These are phyloP conservation scores for Chenopodium quinoa DNA, from an alignment of 148 eudicot genomes.

Conservation along the genomic window DNA sequence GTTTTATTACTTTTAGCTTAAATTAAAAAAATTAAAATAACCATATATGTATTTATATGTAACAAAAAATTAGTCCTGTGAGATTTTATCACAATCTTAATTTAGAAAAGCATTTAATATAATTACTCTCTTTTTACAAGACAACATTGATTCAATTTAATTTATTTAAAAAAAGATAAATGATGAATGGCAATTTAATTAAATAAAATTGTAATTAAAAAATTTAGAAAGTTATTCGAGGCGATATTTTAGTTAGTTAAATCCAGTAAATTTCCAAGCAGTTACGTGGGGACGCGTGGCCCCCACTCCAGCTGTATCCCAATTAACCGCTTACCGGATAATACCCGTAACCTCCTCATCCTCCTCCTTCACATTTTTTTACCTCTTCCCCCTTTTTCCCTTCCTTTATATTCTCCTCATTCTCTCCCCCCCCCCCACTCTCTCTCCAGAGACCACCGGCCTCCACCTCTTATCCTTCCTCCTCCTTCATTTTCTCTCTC, in stretches of 20 bases:
- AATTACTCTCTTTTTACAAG: too few relatives aligned
- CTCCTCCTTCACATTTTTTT: not conserved
- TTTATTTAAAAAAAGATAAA: too few relatives aligned
- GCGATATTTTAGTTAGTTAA: constrained; percentile 13
- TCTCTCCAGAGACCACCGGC: not conserved
- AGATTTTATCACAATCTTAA: too few relatives aligned
- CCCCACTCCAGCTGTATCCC: constrained; percentile 33
- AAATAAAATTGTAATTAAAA: too few relatives aligned
- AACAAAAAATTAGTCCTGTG: too few relatives aligned
- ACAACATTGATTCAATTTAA: too few relatives aligned
- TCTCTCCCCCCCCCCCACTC: not conserved
- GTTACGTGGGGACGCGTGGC: constrained; percentile 28
- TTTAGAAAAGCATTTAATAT: too few relatives aligned
- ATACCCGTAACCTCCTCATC: constrained; percentile 5
- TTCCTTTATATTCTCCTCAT: constrained; percentile 24
- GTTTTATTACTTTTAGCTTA: too few relatives aligned
- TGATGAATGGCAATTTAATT: too few relatives aligned
- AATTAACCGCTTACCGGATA: constrained; percentile 29
- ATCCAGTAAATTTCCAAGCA: constrained; percentile 18
- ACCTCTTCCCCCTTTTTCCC: not conserved
- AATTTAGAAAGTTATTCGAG: too few relatives aligned
- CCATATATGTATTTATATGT: too few relatives aligned
- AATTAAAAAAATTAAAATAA: too few relatives aligned
- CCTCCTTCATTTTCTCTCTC: not conserved
- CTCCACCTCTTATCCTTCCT: not conserved